A percentile compares a stretch with the other conserved stretches of the same genome.
Conservation (phyloP, 2,329 filamentous ascomycete genomes). For the Aspergillus chevalieri region DNA sequence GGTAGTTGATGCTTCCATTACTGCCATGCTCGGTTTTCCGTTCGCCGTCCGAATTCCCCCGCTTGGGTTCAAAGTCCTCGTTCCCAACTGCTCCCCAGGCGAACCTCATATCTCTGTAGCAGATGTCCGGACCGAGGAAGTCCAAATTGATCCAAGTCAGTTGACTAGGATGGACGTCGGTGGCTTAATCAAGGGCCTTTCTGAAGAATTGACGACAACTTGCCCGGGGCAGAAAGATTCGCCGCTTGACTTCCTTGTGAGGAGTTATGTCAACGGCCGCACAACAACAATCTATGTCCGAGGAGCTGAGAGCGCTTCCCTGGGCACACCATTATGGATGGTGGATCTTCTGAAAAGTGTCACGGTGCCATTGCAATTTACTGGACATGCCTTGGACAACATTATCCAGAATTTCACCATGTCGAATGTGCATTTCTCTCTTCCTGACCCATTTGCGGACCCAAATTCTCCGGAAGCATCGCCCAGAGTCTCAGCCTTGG, state of each 20-base stretch:
- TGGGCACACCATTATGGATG: slow-evolving; percentile 74
- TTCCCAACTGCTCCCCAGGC: slow-evolving; percentile 68
- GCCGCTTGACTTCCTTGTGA: slow-evolving; percentile 75
- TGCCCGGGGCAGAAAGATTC: slow-evolving; percentile 76
- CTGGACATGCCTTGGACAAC: slow-evolving; percentile 72
- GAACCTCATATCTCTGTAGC: slow-evolving; percentile 74
- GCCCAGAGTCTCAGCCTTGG: slow-evolving; percentile 75
- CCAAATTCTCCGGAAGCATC: slow-evolving; percentile 65
- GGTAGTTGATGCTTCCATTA: slow-evolving; percentile 70
- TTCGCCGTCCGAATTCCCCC: slow-evolving; percentile 69
- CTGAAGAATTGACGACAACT: slow-evolving; percentile 61
- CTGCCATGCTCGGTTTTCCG: slow-evolving; percentile 69
- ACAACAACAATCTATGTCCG: slow-evolving; percentile 75
- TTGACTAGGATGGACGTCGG: slow-evolving; percentile 64
- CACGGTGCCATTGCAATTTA: slow-evolving; percentile 76
- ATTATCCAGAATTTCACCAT: slow-evolving; percentile 84
- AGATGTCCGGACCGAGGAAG: slow-evolving; percentile 61
- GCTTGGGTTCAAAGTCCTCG: slow-evolving; percentile 75
- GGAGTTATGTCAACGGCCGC: slow-evolving; percentile 73
- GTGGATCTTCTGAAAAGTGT: slow-evolving; percentile 72
- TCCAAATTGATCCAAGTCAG: slow-evolving; percentile 62
- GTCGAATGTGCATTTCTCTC: slow-evolving; percentile 73
- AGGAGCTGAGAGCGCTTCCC: slow-evolving; percentile 62
- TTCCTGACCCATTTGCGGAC: slow-evolving; percentile 75
- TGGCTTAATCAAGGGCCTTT: slow-evolving; percentile 66